Conservation (phyloP, 129 eudicot genomes). For the Daucus carota region DH1_v3.0 NC_030389.2:37380501-37381000, state of each 20-base stretch:
- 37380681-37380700: not conserved
- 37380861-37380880: slow-evolving; percentile 55
- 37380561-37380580: too few relatives aligned
- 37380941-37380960: slow-evolving; percentile 68
- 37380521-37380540: too few relatives aligned
- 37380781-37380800: slow-evolving; percentile 24
- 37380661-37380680: not conserved
- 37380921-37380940: slow-evolving; percentile 75
- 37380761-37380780: slow-evolving; percentile 60
- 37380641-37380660: too few relatives aligned
- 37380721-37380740: slow-evolving; percentile 10
- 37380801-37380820: slow-evolving; percentile 47
- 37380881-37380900: slow-evolving; percentile 71
- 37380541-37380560: too few relatives aligned
- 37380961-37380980: slow-evolving; percentile 66
- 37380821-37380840: slow-evolving; percentile 72
- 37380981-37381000: slow-evolving; percentile 43
- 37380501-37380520: too few relatives aligned
- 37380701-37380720: not conserved
- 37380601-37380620: too few relatives aligned
- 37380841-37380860: slow-evolving; percentile 70
- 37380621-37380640: too few relatives aligned
- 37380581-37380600: too few relatives aligned
- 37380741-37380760: slow-evolving; percentile 53
- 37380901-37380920: slow-evolving; percentile 71